Conservation (phyloP, 108 stramenopile genomes). For the Skeletonema marinoi region DNA sequence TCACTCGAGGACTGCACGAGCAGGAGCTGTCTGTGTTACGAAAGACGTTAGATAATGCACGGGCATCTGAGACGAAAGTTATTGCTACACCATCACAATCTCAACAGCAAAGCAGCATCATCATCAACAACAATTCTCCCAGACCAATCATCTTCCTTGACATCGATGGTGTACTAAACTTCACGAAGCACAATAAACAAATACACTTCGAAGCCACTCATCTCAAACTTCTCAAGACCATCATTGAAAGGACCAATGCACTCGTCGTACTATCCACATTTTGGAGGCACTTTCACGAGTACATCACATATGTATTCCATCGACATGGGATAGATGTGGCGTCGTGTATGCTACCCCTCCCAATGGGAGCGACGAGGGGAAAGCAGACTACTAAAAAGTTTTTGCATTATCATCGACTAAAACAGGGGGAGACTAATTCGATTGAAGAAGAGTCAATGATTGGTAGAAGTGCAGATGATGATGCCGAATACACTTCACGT, state of each 20-base stretch:
- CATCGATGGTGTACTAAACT: constrained; percentile 51
- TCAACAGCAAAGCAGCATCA: not conserved
- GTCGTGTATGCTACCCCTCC: constrained; percentile 22
- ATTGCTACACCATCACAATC: not conserved
- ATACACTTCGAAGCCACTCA: constrained; percentile 32
- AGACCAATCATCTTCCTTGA: constrained; percentile 42
- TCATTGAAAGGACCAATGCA: constrained; percentile 32
- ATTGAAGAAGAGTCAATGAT: constrained; percentile 12
- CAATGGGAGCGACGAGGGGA: constrained; percentile 33
- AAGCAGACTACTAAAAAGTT: constrained; percentile 41
- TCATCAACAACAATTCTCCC: not conserved
- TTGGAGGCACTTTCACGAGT: constrained; percentile 52
- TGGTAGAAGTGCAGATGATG: constrained; percentile 33
- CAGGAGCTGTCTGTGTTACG: not conserved
- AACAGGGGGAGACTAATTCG: not conserved
- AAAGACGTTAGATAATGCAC: not conserved
- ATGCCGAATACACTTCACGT: constrained; percentile 41
- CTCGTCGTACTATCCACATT: constrained; percentile 41
- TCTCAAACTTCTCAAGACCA: constrained; percentile 33
- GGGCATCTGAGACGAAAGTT: not conserved
- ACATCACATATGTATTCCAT: constrained; percentile 40
- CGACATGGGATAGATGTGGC: constrained; percentile 40
- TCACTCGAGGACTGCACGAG: not conserved
- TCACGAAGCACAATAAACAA: constrained; percentile 36
- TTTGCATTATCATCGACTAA: constrained; percentile 22